Evolutionary conservation across 23 red algal genomes (phyloP), one percentile per base, ranked within the genome.

Genomic region (Gracilariopsis chorda): DNA sequence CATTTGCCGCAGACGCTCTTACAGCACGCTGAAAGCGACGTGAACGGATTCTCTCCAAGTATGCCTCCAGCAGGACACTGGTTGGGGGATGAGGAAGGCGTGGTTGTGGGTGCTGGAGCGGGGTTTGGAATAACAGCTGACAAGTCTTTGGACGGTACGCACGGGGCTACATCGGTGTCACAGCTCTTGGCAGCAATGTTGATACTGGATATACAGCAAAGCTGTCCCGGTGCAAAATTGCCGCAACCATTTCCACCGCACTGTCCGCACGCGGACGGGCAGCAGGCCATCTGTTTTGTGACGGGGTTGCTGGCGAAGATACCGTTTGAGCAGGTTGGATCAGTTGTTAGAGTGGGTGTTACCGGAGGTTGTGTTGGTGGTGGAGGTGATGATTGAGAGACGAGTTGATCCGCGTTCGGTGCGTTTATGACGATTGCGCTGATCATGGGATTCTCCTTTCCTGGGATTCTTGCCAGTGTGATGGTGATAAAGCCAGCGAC

Each of bases 361-460:
- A 20, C 3, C 1, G 85, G 69, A 10, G 61, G 44, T 37, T 39
- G 69, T 16, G 65, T 65, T 25, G 39, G 69, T 19, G 51, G 34
- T 62, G 40, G 47, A 46, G 33, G 35, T 36, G 68, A 41, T 1
- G 30, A n/a, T 36, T 67, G 7, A 1, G 42, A 2, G 34, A 89
- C 51, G 49, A 73, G 65, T 14, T 65, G 48, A 52, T 73, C 85
- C 37, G 70, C 68, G 14, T 70, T 55, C 20, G 32, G 13, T 1
- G 68, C 85, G 7, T 65, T 49, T 24, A 92, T 84, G 48, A 84
- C 21, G 30, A 92, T 70, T 17, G 47, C 77, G 13, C 53, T 61
- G 34, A 92, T 25, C 89, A 84, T 84, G 23, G 89, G 89, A 55
- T 92, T 92, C 45, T 92, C 27, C 47, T 83, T 76, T 5, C 47